These are phyloP conservation scores for Xanthoconium separans DNA, from an alignment of 1,284 basidiomycete species.

Conservation along the genomic window DNA sequence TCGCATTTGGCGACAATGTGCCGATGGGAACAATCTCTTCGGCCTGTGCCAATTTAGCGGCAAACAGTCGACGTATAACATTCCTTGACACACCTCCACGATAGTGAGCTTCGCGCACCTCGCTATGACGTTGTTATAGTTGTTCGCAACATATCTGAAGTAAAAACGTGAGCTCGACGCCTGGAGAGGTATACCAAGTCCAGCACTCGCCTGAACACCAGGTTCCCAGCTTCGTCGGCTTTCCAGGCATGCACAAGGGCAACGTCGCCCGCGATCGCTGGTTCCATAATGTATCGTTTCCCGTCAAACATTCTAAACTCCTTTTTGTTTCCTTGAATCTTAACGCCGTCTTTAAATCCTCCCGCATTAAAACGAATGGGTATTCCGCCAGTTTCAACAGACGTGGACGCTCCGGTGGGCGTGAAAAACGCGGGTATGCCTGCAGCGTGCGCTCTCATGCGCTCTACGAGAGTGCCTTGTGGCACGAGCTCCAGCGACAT, in stretches of 20 bases:
- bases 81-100: constrained; percentile 61
- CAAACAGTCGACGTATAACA: not conserved
- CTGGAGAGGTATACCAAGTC: not conserved
- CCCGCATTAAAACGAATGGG: constrained; percentile 56
- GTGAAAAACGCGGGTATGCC: constrained; percentile 96
- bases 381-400: constrained; percentile 54
- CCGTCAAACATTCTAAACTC: constrained; percentile 79
- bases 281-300: constrained; percentile 84
- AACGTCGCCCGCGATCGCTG: constrained; percentile 81
- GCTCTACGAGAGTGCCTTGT: constrained; percentile 88
- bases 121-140: constrained; percentile 85
- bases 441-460: constrained; percentile 85
- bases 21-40: constrained; percentile 89
- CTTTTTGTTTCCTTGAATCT: constrained; percentile 60
- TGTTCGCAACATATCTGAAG: constrained; percentile 78
- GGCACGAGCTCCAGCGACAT: constrained; percentile 86
- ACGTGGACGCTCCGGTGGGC: constrained; percentile 83
- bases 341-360: constrained; percentile 59
- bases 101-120: constrained; percentile 87
- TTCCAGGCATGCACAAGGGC: constrained; percentile 97
- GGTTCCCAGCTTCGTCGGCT: constrained; percentile 85
- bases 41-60: constrained; percentile 46
- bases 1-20: constrained; percentile 78
- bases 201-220: constrained; percentile 66
- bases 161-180: constrained; percentile 1